Evolutionary conservation across 2,329 filamentous ascomycete genomes (phyloP), one percentile per base, ranked within the genome.

Genomic region (Pseudogymnoascus sp.): DNA sequence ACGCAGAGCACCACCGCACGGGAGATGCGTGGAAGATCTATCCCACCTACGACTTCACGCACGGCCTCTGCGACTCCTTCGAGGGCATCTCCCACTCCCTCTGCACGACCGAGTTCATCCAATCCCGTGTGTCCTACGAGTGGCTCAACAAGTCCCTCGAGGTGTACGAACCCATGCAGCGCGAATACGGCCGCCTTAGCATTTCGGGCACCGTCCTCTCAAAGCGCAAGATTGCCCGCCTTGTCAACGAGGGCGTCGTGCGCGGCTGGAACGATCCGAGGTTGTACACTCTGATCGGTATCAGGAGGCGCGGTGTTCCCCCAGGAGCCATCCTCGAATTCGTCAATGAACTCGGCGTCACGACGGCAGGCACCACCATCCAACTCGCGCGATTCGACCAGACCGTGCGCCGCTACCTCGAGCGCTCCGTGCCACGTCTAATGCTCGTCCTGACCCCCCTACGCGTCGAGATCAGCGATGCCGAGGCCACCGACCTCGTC

Each of bases 21-120:
- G 91, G 90, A 31, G 79, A 83, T 66, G 86, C 88, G 72, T 97
- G 92, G 92, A 88, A 86, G 74, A 96, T 97, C 66, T 97, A 96
- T 73, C 94, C 94, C 0, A 95, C 93, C 0, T 97, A 97, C 71
- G 92, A 96, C 74, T 95, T 95, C 73, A 89, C 89, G 0, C 91
- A 95, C 78, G 96, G 90, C 74, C 80, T 97, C 21, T 93, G 90
- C 69, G 94, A 97, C 80, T 92, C 90, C 68, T 91, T 96, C 67
- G 94, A 99, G 75, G 83, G 84, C 16, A 95, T 97, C 70, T 92
- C 92, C 0, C 93, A 97, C 78, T 93, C 89, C 12, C 80, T 97
- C 19, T 97, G 93, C 74, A 97, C 94, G 0, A 93, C 90, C 1
- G 94, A 97, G 74, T 97, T 97, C 70, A 86, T 92, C 67, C 84